These are phyloP conservation scores for Hydnomerulius pinastri DNA, from an alignment of 768 basidiomycete genomes.

Conservation along the genomic window DNA sequence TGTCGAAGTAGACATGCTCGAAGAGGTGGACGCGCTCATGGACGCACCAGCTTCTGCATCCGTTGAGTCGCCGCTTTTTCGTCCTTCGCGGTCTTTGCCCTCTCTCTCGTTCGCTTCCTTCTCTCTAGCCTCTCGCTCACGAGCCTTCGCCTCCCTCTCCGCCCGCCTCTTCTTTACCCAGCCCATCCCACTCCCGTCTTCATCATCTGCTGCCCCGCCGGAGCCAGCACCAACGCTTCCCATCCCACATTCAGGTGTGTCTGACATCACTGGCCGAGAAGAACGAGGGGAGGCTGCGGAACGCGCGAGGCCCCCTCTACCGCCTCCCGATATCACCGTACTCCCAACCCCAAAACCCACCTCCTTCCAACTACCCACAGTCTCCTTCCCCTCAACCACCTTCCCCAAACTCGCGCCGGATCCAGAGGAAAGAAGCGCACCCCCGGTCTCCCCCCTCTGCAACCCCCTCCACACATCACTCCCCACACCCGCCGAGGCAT, in stretches of 20 bases:
- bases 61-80: slow-evolving; percentile 24
- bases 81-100: slow-evolving; percentile 17
- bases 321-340: slow-evolving; percentile 14
- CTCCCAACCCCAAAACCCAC: no score
- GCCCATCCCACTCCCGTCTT: slow-evolving; percentile 85
- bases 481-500: slow-evolving; percentile 26
- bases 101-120: slow-evolving; percentile 16
- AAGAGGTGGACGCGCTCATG: slow-evolving; percentile 24
- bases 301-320: slow-evolving; percentile 13
- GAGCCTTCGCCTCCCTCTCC: slow-evolving; percentile 49
- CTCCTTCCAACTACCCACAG: no score
- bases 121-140: no score
- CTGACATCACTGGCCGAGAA: slow-evolving; percentile 21
- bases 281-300: slow-evolving; percentile 12
- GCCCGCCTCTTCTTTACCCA: slow-evolving; percentile 74
- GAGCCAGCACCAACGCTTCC: slow-evolving; percentile 21
- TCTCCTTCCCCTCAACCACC: no score
- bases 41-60: no score
- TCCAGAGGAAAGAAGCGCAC: slow-evolving; percentile 27
- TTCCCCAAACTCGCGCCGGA: slow-evolving; percentile 41
- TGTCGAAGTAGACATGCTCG: slow-evolving; percentile 23
- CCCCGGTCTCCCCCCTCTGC: slow-evolving; percentile 27
- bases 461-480: slow-evolving; percentile 31
- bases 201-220: slow-evolving; percentile 47
- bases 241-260: slow-evolving; percentile 30